Evolutionary conservation across 306 rosid species (phyloP).

Genomic region (Betula pendula): DNA sequence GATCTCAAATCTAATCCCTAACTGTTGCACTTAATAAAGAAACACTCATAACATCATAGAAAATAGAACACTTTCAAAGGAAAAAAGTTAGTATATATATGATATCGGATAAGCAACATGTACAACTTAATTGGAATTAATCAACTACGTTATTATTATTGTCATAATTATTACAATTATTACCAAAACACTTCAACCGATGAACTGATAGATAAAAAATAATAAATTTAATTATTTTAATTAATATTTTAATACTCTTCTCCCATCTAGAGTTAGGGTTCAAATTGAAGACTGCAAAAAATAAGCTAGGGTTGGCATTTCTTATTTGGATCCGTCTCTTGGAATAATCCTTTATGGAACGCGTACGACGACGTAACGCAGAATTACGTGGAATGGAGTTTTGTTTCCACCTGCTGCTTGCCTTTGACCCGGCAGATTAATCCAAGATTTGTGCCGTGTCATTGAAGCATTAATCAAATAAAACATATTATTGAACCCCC

Average conservation of each 20-base stretch:
- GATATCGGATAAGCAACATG: too few relatives aligned
- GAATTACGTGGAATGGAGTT: too few relatives aligned
- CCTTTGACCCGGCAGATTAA: slow-evolving; percentile 33
- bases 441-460: slow-evolving; percentile 21
- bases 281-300: too few relatives aligned
- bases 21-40: slow-evolving; percentile 9
- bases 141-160: neutral
- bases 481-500: slow-evolving; percentile 27
- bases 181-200: too few relatives aligned
- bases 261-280: too few relatives aligned
- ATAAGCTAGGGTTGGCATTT: slow-evolving; percentile 24
- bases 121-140: too few relatives aligned
- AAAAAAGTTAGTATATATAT: slow-evolving; percentile 1
- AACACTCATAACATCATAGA: slow-evolving; percentile 1
- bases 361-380: too few relatives aligned
- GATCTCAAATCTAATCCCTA: slow-evolving; percentile 6
- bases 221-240: too few relatives aligned
- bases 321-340: neutral
- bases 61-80: neutral
- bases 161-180: neutral
- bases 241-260: too few relatives aligned
- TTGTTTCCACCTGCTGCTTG: slow-evolving; percentile 30
- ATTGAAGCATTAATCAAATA: slow-evolving; percentile 32
- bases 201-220: too few relatives aligned
- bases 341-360: too few relatives aligned